Evolutionary conservation across 345 rosid genomes (phyloP).

Genomic region (Trapa bicornis): DNA sequence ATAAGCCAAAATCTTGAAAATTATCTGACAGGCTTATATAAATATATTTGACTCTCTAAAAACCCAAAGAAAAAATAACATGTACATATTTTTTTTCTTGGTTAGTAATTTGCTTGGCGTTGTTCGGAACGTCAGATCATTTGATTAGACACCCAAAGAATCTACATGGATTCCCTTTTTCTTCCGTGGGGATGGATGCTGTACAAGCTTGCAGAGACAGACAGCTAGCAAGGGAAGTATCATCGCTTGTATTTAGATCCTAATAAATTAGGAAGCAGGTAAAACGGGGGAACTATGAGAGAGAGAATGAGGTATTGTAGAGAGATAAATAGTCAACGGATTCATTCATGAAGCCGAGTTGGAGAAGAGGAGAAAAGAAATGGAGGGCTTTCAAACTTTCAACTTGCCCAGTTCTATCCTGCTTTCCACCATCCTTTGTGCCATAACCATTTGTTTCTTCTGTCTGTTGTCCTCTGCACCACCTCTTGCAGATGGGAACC

Average conservation of each 20-base stretch:
- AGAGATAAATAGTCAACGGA: conserved; percentile 11
- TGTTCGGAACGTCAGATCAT: too few species aligned
- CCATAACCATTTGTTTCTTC: conserved; percentile 9
- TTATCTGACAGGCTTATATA: too few species aligned
- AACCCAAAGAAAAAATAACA: too few species aligned
- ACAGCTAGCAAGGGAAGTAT: background rate
- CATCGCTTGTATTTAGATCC: background rate
- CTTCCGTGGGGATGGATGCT: background rate
- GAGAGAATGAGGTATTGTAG: background rate
- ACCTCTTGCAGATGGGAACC: conserved; percentile 29
- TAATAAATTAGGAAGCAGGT: background rate
- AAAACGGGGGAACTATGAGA: background rate
- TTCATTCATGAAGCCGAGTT: conserved; percentile 8
- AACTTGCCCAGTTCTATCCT: conserved; percentile 15
- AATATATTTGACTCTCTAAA: too few species aligned
- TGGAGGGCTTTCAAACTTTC: conserved; percentile 6
- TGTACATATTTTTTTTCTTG: too few species aligned
- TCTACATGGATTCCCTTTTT: too few species aligned
- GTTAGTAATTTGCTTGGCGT: too few species aligned
- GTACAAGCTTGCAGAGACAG: background rate
- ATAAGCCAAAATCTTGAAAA: background rate
- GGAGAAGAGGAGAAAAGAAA: background rate
- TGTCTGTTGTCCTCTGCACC: conserved; percentile 9
- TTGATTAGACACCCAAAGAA: too few species aligned
- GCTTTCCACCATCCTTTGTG: conserved; percentile 2